phyloP scores from a whole-genome alignment of 371 early-diverging fungal genomes.

The Lichtheimia ramosa region DNA sequence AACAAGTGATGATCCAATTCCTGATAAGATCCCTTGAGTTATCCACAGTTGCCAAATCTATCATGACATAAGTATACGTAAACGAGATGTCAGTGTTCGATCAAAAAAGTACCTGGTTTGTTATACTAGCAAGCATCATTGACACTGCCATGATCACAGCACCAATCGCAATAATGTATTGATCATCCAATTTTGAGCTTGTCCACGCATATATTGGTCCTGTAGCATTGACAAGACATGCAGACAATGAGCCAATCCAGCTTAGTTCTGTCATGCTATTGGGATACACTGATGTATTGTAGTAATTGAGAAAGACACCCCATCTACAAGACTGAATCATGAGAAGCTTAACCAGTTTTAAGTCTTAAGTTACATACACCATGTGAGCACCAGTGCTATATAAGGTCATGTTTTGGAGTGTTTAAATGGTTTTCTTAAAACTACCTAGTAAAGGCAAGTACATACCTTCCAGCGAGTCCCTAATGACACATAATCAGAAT shows the following conservation, averaged over 20 bases:
- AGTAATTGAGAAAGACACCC: constrained; percentile 35
- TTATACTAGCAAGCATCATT: constrained; percentile 19
- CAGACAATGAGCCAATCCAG: constrained; percentile 44
- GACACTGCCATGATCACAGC: constrained; percentile 28
- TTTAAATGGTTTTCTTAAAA: constrained; percentile 23
- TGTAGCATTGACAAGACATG: constrained; percentile 26
- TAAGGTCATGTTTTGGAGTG: constrained; percentile 5
- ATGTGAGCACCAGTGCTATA: background rate
- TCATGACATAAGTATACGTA: background rate
- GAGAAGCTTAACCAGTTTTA: too few relatives aligned
- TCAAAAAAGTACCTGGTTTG: constrained; percentile 5
- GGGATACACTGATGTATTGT: constrained; percentile 32
- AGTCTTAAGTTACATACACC: constrained; percentile 7
- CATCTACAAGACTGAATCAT: constrained; percentile 20
- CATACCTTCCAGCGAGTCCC: constrained; percentile 36
- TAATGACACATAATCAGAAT: background rate
- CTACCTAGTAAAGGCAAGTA: background rate
- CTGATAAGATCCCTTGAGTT: constrained; percentile 21
- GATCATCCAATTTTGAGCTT: constrained; percentile 27
- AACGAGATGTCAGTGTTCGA: background rate
- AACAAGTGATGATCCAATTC: constrained; percentile 12
- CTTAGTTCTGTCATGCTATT: constrained; percentile 30
- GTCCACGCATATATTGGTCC: constrained; percentile 44
- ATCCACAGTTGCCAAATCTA: constrained; percentile 26
- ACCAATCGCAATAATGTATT: constrained; percentile 12